A percentile compares a stretch with the other conserved stretches of the same genome.
Conservation (phyloP, 2,329 filamentous ascomycete species). For the Pseudogymnoascus sp. region DNA sequence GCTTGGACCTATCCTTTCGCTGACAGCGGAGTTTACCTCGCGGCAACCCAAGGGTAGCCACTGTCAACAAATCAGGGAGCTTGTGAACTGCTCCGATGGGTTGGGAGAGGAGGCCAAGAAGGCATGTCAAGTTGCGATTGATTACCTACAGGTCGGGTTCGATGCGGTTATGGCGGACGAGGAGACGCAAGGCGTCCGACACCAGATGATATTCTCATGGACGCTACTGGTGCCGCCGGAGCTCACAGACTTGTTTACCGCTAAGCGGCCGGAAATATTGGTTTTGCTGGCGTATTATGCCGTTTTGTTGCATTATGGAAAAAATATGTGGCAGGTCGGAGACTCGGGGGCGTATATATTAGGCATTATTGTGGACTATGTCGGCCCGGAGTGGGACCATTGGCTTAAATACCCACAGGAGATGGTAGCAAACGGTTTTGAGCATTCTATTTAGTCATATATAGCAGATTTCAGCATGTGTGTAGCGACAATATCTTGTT, state of each 20-base stretch:
- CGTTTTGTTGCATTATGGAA: constrained; percentile 22
- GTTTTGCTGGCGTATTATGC: constrained; percentile 25
- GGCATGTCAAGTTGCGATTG: constrained; percentile 23
- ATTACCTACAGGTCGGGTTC: constrained; percentile 22
- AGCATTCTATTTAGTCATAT: not conserved
- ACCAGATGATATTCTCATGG: constrained; percentile 26
- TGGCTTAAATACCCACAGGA: constrained; percentile 3
- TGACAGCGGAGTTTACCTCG: constrained; percentile 12
- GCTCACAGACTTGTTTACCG: constrained; percentile 21
- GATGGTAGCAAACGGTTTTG: not conserved
- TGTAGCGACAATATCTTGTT: not conserved
- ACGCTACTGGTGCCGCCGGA: constrained; percentile 18
- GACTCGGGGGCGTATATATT: constrained; percentile 12
- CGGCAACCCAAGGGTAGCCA: constrained; percentile 20
- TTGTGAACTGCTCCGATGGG: constrained; percentile 16
- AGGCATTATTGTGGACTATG: constrained; percentile 1
- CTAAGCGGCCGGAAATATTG: constrained; percentile 21
- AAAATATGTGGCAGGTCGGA: constrained; percentile 25
- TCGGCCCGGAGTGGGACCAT: constrained; percentile 1
- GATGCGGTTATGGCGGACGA: constrained; percentile 17
- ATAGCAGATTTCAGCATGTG: not conserved
- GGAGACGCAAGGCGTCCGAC: constrained; percentile 8
- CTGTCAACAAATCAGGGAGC: constrained; percentile 16
- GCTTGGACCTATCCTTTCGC: constrained; percentile 22
- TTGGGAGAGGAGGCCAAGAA: constrained; percentile 19